Conservation (phyloP, 306 rosid genomes). For the Fragaria vesca region DNA sequence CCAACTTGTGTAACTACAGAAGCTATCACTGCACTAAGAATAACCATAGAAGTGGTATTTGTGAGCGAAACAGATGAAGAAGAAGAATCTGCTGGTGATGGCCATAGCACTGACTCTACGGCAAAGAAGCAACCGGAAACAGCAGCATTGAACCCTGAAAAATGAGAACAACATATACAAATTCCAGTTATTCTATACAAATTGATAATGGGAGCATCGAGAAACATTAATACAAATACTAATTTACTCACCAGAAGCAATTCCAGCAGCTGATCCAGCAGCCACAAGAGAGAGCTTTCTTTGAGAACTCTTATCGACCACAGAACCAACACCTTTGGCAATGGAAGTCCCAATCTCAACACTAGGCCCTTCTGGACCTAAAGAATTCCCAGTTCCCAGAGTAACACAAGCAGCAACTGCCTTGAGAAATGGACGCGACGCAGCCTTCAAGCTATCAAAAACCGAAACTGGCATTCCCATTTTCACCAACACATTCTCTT, state of each 20-base stretch:
- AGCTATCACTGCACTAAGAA: constrained; percentile 87
- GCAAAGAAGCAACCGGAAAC: constrained; percentile 95
- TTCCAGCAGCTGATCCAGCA: constrained; percentile 96
- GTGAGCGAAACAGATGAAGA: constrained; percentile 56
- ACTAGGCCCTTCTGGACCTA: constrained; percentile 95
- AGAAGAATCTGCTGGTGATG: constrained; percentile 55
- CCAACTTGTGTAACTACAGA: constrained; percentile 84
- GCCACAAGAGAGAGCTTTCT: constrained; percentile 67
- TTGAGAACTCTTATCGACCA: constrained; percentile 41
- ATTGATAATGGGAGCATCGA: background rate
- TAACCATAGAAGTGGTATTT: constrained; percentile 89
- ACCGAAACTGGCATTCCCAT: constrained; percentile 27
- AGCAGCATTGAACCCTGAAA: constrained; percentile 88
- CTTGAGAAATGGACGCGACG: constrained; percentile 63
- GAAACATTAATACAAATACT: background rate
- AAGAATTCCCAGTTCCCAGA: constrained; percentile 83
- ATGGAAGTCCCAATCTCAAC: constrained; percentile 84
- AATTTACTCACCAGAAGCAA: constrained; percentile 60
- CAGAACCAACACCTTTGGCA: constrained; percentile 62
- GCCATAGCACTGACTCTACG: constrained; percentile 86
- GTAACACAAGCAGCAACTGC: constrained; percentile 75
- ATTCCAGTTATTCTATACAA: too few species aligned
- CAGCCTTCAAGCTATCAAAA: constrained; percentile 39
- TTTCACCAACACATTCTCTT: constrained; percentile 15
- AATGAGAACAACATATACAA: constrained; percentile 13